These are phyloP conservation scores for Mortierella alpina DNA, from an alignment of 192 early-diverging fungal species.

Conservation along the genomic window DNA sequence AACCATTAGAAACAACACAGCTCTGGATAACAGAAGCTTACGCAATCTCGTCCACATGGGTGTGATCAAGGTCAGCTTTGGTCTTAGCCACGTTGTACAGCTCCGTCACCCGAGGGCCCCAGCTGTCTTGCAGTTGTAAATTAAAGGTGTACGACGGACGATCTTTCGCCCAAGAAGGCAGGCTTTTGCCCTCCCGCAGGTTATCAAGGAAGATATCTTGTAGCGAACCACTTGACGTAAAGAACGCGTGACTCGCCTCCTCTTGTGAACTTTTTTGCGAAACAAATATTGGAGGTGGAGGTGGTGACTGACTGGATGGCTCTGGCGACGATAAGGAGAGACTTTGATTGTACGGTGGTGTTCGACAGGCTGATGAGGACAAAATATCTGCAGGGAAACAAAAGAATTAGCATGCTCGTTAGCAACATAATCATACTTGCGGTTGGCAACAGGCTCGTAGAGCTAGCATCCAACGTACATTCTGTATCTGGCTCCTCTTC, in stretches of 20 bases:
- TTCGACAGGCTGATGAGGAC: too few relatives aligned
- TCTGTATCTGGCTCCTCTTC: too few relatives aligned
- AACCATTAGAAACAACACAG: not conserved
- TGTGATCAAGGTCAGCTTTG: slow-evolving; percentile 15
- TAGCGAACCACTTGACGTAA: not conserved
- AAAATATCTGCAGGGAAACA: too few relatives aligned
- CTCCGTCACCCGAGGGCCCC: slow-evolving; percentile 11
- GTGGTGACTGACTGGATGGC: too few relatives aligned
- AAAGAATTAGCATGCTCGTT: too few relatives aligned
- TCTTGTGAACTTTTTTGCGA: too few relatives aligned
- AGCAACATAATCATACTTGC: too few relatives aligned
- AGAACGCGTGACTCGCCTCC: slow-evolving; percentile 9
- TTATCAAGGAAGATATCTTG: slow-evolving; percentile 7
- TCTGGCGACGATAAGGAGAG: too few relatives aligned
- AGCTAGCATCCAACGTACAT: too few relatives aligned
- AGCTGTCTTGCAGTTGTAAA: slow-evolving; percentile 11
- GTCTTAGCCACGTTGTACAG: slow-evolving; percentile 1
- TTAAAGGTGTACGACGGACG: slow-evolving; percentile 8
- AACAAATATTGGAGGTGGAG: too few relatives aligned
- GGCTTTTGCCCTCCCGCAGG: slow-evolving; percentile 8
- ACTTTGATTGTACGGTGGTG: too few relatives aligned
- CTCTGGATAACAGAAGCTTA: slow-evolving; percentile 3
- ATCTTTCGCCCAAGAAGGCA: slow-evolving; percentile 18
- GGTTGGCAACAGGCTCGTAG: too few relatives aligned
- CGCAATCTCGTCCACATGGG: slow-evolving; percentile 22